These are phyloP conservation scores for Dovyalis caffra DNA, from an alignment of 345 rosid species.

Conservation along the genomic window DNA sequence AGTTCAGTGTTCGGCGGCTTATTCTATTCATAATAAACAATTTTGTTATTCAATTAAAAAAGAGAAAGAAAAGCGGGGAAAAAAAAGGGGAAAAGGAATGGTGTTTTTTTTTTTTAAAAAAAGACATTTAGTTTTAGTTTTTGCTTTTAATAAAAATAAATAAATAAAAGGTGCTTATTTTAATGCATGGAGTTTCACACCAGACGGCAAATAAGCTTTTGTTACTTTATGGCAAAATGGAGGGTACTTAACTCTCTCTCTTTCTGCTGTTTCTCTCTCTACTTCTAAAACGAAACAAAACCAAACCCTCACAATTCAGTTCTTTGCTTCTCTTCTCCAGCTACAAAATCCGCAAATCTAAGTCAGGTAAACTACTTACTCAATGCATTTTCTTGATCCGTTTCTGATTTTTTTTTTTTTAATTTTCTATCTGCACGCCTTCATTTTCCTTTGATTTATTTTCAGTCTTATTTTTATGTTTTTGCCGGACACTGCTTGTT, in stretches of 20 bases:
- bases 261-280: slow-evolving; percentile 10
- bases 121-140: neutral
- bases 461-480: neutral
- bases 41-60: too few relatives aligned
- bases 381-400: neutral
- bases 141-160: neutral
- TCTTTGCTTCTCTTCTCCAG: slow-evolving; percentile 18
- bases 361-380: neutral
- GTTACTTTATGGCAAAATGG: slow-evolving; percentile 28
- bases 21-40: too few relatives aligned
- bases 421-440: neutral
- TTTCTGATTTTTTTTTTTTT: neutral
- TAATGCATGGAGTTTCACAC: slow-evolving; percentile 52
- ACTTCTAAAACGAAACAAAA: slow-evolving; percentile 6
- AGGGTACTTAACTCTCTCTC: slow-evolving; percentile 25
- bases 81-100: neutral
- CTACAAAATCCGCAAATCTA: slow-evolving; percentile 11
- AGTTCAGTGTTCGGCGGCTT: too few relatives aligned
- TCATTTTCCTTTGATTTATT: neutral
- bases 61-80: neutral
- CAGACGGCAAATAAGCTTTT: slow-evolving; percentile 42
- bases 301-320: neutral
- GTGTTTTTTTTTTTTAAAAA: neutral
- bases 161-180: slow-evolving; percentile 20
- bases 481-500: slow-evolving; percentile 21